phyloP scores from a whole-genome alignment of 805 yeast genomes.

The Cyberlindnera nakhonratchasimensis region DNA sequence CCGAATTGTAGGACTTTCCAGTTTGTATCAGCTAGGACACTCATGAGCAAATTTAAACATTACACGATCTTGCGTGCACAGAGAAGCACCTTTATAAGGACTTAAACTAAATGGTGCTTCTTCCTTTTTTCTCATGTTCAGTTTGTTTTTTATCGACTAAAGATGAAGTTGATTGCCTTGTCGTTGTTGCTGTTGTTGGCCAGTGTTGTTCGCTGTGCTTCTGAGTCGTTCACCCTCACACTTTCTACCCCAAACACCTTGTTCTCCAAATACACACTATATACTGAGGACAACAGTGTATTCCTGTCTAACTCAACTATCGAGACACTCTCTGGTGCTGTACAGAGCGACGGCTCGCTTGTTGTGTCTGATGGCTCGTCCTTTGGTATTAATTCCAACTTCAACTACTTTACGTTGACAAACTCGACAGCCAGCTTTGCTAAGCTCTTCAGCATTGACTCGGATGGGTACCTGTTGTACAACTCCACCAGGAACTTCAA shows the following conservation, averaged over 20 bases:
- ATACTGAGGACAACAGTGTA: constrained; percentile 3
- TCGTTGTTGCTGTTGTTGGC: background rate
- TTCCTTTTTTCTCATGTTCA: too few species aligned
- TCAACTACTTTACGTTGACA: constrained; percentile 11
- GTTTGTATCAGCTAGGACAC: too few species aligned
- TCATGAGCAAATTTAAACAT: too few species aligned
- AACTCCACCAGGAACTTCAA: constrained; percentile 9
- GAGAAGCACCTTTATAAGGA: too few species aligned
- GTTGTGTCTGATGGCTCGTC: background rate
- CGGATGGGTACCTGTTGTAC: constrained; percentile 11
- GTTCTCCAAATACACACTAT: background rate
- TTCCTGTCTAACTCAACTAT: constrained; percentile 6
- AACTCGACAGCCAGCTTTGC: constrained; percentile 5
- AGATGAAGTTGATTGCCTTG: too few species aligned
- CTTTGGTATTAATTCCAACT: constrained; percentile 8
- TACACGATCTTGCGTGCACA: too few species aligned
- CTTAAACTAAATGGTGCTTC: too few species aligned
- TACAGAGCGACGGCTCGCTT: constrained; percentile 8
- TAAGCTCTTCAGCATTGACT: constrained; percentile 10
- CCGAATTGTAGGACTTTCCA: too few species aligned
- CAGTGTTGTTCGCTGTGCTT: constrained; percentile 1
- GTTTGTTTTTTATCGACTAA: too few species aligned
- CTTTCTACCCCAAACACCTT: background rate
- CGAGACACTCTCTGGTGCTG: background rate
- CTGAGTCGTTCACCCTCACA: constrained; percentile 5